Conservation (phyloP, 139 green algal species). For the Astrephomene gubernaculifera region DNA sequence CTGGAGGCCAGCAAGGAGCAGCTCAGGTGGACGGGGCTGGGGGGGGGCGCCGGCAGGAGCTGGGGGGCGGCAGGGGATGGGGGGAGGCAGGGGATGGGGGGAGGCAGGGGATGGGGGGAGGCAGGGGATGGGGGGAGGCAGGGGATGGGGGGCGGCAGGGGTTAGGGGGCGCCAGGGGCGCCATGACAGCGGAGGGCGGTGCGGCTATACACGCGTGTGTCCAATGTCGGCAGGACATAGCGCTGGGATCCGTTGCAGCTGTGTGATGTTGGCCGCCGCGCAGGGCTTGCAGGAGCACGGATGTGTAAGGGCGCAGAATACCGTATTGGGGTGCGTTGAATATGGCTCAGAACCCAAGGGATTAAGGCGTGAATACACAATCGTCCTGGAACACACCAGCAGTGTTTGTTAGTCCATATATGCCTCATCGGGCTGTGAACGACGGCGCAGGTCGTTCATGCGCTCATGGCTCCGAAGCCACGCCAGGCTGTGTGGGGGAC, state of each 20-base stretch:
- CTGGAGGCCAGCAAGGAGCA: not conserved
- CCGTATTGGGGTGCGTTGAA: not conserved
- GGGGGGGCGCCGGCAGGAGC: too few relatives aligned
- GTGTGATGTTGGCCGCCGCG: too few relatives aligned
- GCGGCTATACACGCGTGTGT: too few relatives aligned
- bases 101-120: not conserved
- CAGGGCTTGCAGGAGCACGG: not conserved
- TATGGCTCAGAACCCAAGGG: not conserved
- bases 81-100: not conserved
- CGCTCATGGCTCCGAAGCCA: constrained; percentile 2
- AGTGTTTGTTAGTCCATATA: not conserved
- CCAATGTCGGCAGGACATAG: too few relatives aligned
- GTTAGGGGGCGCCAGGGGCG: too few relatives aligned
- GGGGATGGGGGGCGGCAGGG: not conserved
- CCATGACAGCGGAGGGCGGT: too few relatives aligned
- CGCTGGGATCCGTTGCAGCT: too few relatives aligned
- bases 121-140: too few relatives aligned
- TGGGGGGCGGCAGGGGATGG: not conserved
- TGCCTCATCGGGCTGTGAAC: not conserved
- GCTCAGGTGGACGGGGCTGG: constrained; percentile 7
- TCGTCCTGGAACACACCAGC: not conserved
- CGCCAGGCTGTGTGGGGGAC: constrained; percentile 10
- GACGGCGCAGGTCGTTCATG: constrained; percentile 5
- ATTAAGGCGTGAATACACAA: not conserved
- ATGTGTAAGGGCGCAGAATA: not conserved